A percentile compares a stretch with the other conserved stretches of the same genome.
phyloP scores from a whole-genome alignment of 2,329 filamentous ascomycete species.

The Epichloe coenophiala region DNA sequence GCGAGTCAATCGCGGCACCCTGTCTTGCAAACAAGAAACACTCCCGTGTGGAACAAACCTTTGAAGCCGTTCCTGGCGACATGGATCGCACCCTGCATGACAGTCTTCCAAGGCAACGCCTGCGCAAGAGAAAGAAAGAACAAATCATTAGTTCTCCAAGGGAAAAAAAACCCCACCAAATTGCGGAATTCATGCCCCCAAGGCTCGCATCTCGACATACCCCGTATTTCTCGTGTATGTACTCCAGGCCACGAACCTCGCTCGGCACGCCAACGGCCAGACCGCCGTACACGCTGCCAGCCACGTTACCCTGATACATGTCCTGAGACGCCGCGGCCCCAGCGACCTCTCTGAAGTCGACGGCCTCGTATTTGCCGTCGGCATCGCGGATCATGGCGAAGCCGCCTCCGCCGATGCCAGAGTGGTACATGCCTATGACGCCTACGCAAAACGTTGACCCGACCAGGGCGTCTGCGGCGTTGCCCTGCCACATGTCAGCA shows the following conservation, averaged over 20 bases:
- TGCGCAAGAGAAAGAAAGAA: constrained; percentile 10
- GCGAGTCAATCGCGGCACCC: background rate
- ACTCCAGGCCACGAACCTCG: constrained; percentile 65
- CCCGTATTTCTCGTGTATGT: constrained; percentile 62
- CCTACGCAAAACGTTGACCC: constrained; percentile 65
- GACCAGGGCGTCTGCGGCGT: constrained; percentile 64
- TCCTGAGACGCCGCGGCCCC: constrained; percentile 68
- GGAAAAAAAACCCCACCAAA: background rate
- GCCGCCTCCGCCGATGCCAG: constrained; percentile 78
- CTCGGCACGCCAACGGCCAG: constrained; percentile 60
- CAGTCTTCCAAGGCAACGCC: constrained; percentile 51
- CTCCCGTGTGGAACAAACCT: constrained; percentile 16
- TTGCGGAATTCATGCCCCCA: no score
- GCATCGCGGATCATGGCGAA: constrained; percentile 70
- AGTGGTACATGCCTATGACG: constrained; percentile 64
- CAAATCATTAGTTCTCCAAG: background rate
- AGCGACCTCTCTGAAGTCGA: constrained; percentile 84
- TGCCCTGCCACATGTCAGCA: constrained; percentile 34
- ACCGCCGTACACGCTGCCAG: constrained; percentile 56
- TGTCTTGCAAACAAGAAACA: background rate
- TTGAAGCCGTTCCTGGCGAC: constrained; percentile 62
- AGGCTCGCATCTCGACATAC: constrained; percentile 16
- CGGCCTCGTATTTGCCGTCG: constrained; percentile 66
- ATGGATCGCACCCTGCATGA: constrained; percentile 61
- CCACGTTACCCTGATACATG: constrained; percentile 66